Evolutionary conservation across 192 early-diverging fungal genomes (phyloP).

Genomic region (Dispira parvispora): DNA sequence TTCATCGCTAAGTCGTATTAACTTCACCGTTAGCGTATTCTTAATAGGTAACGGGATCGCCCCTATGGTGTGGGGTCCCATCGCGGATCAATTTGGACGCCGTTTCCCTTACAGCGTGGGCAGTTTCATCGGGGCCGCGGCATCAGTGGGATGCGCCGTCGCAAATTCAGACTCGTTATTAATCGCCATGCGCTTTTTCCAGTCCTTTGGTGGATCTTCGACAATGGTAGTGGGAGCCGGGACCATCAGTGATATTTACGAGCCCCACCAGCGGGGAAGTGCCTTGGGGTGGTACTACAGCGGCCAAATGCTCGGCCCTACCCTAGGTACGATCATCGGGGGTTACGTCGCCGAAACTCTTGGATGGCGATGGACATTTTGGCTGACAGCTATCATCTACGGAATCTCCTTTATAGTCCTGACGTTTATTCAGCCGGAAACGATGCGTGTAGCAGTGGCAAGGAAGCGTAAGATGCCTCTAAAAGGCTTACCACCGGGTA

Average conservation of each 20-base stretch:
- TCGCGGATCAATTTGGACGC: conserved; percentile 32
- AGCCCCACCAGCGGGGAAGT: conserved; percentile 29
- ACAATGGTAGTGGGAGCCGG: conserved; percentile 30
- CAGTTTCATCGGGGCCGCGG: conserved; percentile 23
- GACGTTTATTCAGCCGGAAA: conserved; percentile 41
- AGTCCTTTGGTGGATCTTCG: conserved; percentile 28
- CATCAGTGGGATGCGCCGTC: conserved; percentile 29
- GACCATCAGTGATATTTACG: conserved; percentile 33
- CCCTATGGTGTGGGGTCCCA: conserved; percentile 34
- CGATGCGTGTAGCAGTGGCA: conserved; percentile 24
- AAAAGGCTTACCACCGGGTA: conserved; percentile 17
- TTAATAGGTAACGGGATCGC: conserved; percentile 29
- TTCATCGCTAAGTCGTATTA: conserved; percentile 19
- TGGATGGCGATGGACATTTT: conserved; percentile 41
- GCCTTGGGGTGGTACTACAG: conserved; percentile 34
- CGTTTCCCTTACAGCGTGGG: conserved; percentile 24
- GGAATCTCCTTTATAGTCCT: conserved; percentile 27
- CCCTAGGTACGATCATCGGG: conserved; percentile 33
- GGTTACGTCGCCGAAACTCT: conserved; percentile 29
- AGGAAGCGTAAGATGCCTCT: conserved; percentile 18
- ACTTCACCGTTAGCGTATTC: conserved; percentile 27
- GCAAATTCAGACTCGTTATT: conserved; percentile 19
- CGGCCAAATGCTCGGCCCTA: conserved; percentile 30
- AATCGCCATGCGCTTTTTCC: conserved; percentile 26
- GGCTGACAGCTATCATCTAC: conserved; percentile 34